A percentile compares a stretch with the other conserved stretches of the same genome.
Conservation (phyloP, 257 asterid genomes). For the Salvia splendens region DNA sequence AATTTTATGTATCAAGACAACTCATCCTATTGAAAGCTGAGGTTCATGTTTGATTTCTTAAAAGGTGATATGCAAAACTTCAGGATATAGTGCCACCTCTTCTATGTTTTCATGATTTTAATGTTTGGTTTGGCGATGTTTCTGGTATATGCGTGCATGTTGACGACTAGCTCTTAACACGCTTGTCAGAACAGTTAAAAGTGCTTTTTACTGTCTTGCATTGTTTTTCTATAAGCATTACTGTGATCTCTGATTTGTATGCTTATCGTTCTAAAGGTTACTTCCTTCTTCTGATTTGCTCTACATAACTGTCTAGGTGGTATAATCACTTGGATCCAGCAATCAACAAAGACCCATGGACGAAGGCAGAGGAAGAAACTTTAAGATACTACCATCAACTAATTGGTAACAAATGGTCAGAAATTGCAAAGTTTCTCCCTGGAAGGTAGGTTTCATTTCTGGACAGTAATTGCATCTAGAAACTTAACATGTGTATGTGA, state of each 20-base stretch:
- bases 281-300: constrained; percentile 19
- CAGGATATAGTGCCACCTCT: not conserved
- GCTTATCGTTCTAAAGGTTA: constrained; percentile 14
- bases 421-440: constrained; percentile 71
- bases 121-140: not conserved
- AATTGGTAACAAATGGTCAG: constrained; percentile 84
- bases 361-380: constrained; percentile 59
- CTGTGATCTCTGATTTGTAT: not conserved
- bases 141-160: not conserved
- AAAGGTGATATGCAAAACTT: not conserved
- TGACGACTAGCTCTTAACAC: not conserved
- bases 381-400: constrained; percentile 52
- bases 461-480: not conserved
- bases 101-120: not conserved
- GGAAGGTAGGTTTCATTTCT: constrained; percentile 58
- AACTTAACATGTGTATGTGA: constrained; percentile 3
- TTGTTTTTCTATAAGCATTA: not conserved
- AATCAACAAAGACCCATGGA: constrained; percentile 74
- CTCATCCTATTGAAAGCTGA: not conserved
- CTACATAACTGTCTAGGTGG: constrained; percentile 59
- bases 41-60: not conserved
- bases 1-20: not conserved
- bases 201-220: not conserved
- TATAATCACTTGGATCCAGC: constrained; percentile 82
- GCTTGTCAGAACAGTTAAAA: not conserved